A percentile compares a stretch with the other conserved stretches of the same genome.
phyloP scores from a whole-genome alignment of 148 eudicot genomes.

The Drosera capensis region DNA sequence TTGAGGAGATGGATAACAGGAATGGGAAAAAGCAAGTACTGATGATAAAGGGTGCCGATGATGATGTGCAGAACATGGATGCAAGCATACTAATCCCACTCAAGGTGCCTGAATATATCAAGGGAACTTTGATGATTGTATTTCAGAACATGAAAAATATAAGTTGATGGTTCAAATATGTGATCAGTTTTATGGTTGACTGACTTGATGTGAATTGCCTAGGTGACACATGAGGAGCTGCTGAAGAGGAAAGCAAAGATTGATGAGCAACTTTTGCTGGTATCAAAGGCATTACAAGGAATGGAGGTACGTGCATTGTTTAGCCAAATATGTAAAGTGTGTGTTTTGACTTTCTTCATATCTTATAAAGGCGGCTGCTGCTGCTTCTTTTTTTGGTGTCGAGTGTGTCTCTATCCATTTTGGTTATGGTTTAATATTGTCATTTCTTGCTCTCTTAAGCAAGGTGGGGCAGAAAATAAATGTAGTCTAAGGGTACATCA shows the following conservation, averaged over 20 bases:
- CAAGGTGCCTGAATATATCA: slow-evolving; percentile 12
- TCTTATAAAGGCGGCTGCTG: too few species aligned
- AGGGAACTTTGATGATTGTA: not conserved
- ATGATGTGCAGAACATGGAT: not conserved
- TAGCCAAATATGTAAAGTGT: not conserved
- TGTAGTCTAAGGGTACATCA: too few species aligned
- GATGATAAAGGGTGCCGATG: slow-evolving; percentile 2
- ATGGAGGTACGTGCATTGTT: slow-evolving; percentile 13
- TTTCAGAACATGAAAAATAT: too few species aligned
- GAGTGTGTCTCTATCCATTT: too few species aligned
- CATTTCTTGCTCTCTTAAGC: too few species aligned
- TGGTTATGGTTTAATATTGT: too few species aligned
- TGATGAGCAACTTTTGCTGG: slow-evolving; percentile 19
- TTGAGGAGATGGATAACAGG: slow-evolving; percentile 3
- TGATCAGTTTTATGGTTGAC: not conserved
- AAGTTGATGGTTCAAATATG: too few species aligned
- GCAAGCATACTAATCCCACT: slow-evolving; percentile 4
- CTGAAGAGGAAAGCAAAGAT: slow-evolving; percentile 22
- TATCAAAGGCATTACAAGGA: slow-evolving; percentile 11
- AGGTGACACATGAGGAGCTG: slow-evolving; percentile 18
- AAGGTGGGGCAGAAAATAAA: too few species aligned
- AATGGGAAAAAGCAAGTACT: slow-evolving; percentile 6
- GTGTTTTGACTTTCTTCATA: not conserved
- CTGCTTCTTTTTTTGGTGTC: too few species aligned
- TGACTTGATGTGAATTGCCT: not conserved